Conservation (phyloP, 2,329 filamentous ascomycete genomes). For the Endothia cerciana region DNA sequence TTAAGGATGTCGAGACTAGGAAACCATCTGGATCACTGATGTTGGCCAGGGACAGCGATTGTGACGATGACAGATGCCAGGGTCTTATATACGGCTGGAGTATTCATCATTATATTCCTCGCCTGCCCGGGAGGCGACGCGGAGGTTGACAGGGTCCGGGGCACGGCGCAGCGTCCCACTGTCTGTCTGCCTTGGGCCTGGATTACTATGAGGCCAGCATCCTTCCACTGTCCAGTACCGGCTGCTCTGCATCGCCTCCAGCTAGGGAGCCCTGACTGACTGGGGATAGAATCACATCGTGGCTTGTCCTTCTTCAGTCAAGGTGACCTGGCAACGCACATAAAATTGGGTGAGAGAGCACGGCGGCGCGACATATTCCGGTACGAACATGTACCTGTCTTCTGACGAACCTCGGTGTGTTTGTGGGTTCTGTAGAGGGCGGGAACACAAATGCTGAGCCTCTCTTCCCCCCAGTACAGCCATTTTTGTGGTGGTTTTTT, state of each 20-base stretch:
- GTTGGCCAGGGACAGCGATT: neutral
- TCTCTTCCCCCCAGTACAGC: neutral
- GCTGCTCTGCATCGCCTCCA: neutral
- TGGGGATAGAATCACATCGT: neutral
- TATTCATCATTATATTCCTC: too few species aligned
- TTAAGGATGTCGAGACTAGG: neutral
- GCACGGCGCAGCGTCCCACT: neutral
- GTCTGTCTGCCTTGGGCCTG: neutral
- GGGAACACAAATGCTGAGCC: neutral
- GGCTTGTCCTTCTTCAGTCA: neutral
- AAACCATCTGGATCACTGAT: neutral
- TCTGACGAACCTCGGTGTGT: neutral
- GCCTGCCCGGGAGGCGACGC: neutral
- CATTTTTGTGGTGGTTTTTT: too few species aligned
- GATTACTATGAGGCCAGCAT: neutral
- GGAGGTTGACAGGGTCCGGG: neutral
- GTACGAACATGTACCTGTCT: neutral
- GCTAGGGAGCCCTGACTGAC: neutral
- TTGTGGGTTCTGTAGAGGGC: neutral
- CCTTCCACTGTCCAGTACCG: neutral
- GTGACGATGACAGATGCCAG: neutral
- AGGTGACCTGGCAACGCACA: neutral
- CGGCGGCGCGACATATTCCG: neutral
- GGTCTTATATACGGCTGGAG: neutral
- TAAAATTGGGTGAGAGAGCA: neutral